Base-by-base conservation (phyloP, 2,329 filamentous ascomycete genomes). In the Pseudocercospora crystallina region DNA sequence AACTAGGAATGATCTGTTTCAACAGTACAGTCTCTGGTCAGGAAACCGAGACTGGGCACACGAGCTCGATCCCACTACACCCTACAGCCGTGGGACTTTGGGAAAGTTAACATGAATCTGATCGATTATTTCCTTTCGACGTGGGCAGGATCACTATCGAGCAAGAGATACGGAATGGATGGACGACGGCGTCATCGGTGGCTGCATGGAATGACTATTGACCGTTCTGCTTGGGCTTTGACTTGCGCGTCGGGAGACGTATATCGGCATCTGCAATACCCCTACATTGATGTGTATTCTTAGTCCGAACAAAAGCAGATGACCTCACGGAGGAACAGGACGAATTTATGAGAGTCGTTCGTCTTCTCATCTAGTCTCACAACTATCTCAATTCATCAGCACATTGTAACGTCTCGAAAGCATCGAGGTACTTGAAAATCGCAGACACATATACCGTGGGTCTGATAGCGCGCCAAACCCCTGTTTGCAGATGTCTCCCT, bases 1-100 rank as follows among this genome's bases (percentile, higher is more conserved):
- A 53, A 53, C 41, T 51, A 51, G 36, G 35, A 39, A n/a, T 47
- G 32, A 47, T 20, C 15, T 46, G 13, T 14, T 47, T 20, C 31
- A 47, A 49, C 47, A 54, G 45, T 35, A 53, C 46, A 39, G 15
- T 13, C 15, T 12, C 15, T 14, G 14, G 13, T 44, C 14, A 36
- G 31, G 9, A 20, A 26, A 26, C 20, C 20, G 32, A 37, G 47
- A 20, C 7, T 35, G 36, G 20, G 35, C 14, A 39, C 8, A 30
- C 14, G 20, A 37, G 12, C 34, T 46, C 48, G 30, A 37, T 43
- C 43, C 36, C 5, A n/a, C 15, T 36, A 46, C 31, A 30, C 36
- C 29, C 35, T 30, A 42, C 32, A 51, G 48, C 43, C 36, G 42
- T 40, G 43, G 20, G 8, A 15, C 14, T 14, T 17, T 34, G 15